These are phyloP conservation scores for Colletotrichum lupini DNA, from an alignment of 2,329 filamentous ascomycete species.

Conservation along the genomic window DNA sequence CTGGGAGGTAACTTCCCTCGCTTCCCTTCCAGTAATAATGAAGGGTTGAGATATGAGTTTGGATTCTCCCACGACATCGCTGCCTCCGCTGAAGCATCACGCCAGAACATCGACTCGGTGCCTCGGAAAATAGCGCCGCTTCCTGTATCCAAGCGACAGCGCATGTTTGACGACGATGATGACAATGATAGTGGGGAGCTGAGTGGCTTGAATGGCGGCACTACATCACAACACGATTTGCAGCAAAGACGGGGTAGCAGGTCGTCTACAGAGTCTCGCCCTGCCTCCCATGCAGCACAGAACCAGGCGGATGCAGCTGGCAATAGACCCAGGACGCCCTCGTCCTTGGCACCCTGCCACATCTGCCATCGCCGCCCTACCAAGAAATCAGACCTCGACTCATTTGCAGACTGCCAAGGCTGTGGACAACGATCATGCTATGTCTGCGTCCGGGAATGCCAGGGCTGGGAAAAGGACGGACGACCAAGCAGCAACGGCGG, in stretches of 20 bases:
- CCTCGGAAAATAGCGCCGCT: constrained; percentile 27
- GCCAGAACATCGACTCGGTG: constrained; percentile 9
- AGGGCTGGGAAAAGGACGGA: constrained; percentile 53
- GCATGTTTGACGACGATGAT: constrained; percentile 26
- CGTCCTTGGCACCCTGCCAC: constrained; percentile 67
- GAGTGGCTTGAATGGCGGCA: background rate
- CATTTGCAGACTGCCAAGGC: constrained; percentile 71
- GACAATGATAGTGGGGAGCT: background rate
- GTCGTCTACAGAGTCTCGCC: constrained; percentile 15
- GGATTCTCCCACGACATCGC: background rate
- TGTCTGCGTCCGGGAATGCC: constrained; percentile 74
- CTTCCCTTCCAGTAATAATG: constrained; percentile 18
- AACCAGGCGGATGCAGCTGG: constrained; percentile 16
- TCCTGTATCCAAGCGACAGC: constrained; percentile 25
- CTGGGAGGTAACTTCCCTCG: constrained; percentile 7
- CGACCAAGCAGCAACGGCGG: constrained; percentile 37
- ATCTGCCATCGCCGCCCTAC: constrained; percentile 75
- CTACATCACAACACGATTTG: background rate
- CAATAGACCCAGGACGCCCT: constrained; percentile 31
- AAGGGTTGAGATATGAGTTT: constrained; percentile 17
- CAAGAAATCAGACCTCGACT: constrained; percentile 73
- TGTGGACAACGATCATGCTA: constrained; percentile 74
- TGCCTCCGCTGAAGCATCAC: background rate
- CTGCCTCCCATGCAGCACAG: background rate
- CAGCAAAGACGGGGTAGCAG: constrained; percentile 18